These are phyloP conservation scores for Collybia sordida DNA, from an alignment of 768 basidiomycete genomes.

Conservation along the genomic window DNA sequence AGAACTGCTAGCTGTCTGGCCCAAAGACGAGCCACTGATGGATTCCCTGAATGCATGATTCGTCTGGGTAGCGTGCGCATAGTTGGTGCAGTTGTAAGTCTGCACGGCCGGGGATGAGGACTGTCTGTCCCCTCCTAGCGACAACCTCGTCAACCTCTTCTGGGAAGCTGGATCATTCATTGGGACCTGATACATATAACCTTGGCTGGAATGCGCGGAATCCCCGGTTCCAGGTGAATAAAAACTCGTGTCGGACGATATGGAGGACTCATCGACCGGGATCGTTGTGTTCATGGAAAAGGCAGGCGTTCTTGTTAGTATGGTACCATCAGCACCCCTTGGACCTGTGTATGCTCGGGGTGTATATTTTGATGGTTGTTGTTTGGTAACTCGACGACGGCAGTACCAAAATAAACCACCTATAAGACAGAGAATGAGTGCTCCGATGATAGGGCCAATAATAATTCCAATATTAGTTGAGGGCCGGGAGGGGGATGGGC, in stretches of 20 bases:
- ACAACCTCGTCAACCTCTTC: neutral
- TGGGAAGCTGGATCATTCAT: neutral
- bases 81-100: slow-evolving; percentile 2
- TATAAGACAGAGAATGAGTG: slow-evolving; percentile 1
- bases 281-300: neutral
- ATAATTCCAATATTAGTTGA: slow-evolving; percentile 11
- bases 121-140: neutral
- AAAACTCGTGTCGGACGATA: too few species aligned
- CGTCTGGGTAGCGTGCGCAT: slow-evolving; percentile 1
- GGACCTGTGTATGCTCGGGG: neutral
- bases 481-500: neutral
- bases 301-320: neutral
- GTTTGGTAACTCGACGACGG: neutral
- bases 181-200: too few species aligned
- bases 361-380: neutral
- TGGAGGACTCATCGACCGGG: neutral
- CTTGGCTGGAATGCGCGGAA: neutral
- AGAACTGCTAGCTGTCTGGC: neutral
- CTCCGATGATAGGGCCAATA: slow-evolving; percentile 9
- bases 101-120: neutral
- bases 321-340: neutral
- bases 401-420: slow-evolving; percentile 10
- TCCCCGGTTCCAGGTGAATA: neutral
- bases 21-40: neutral
- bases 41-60: neutral